phyloP scores from a whole-genome alignment of 148 eudicot genomes.

The Beta vulgaris region DNA sequence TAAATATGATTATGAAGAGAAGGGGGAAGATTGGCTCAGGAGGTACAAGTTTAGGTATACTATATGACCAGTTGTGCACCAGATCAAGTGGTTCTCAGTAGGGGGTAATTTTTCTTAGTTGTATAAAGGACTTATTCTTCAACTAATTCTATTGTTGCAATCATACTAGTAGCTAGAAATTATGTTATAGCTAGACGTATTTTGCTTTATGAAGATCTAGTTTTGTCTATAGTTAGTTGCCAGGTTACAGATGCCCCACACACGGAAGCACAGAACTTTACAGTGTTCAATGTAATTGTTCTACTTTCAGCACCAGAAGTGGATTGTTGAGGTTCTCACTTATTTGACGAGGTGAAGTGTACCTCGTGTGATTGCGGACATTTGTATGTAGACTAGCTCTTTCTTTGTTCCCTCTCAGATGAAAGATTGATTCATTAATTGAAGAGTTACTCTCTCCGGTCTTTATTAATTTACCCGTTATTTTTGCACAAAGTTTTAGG shows the following conservation, averaged over 20 bases:
- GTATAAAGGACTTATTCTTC: slow-evolving; percentile 12
- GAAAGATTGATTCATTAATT: too few relatives aligned
- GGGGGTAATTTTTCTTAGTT: neutral
- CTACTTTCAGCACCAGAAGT: neutral
- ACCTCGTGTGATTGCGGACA: too few relatives aligned
- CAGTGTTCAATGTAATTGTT: neutral
- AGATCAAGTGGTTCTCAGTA: neutral
- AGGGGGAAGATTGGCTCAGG: slow-evolving; percentile 90
- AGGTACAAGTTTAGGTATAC: slow-evolving; percentile 67
- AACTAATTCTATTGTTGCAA: neutral
- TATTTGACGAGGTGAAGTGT: too few relatives aligned
- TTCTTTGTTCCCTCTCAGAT: too few relatives aligned
- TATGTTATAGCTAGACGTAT: neutral
- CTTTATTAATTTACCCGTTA: too few relatives aligned
- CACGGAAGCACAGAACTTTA: neutral
- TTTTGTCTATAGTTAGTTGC: neutral
- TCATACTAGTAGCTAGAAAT: slow-evolving; percentile 10
- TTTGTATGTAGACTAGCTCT: too few relatives aligned
- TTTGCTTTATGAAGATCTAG: neutral
- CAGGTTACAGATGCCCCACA: neutral
- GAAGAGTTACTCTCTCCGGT: too few relatives aligned
- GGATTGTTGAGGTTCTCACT: neutral
- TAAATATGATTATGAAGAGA: slow-evolving; percentile 79
- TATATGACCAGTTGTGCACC: slow-evolving; percentile 16
- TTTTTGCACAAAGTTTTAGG: too few relatives aligned